Evolutionary conservation across 192 early-diverging fungal genomes (phyloP).

Genomic region (Radiomyces spectabilis): DNA sequence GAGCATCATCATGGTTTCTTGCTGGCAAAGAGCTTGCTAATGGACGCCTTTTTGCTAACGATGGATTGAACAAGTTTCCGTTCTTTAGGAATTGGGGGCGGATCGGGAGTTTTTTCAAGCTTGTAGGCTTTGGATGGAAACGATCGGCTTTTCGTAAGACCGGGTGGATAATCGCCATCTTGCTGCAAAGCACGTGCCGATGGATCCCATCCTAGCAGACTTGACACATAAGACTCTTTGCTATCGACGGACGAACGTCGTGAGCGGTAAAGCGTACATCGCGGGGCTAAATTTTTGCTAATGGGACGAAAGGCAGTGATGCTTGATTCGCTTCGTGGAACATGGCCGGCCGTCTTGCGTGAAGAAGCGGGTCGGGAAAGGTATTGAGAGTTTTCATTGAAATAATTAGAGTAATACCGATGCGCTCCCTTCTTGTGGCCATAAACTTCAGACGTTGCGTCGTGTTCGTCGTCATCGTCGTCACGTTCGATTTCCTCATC

Average conservation of each 20-base stretch:
- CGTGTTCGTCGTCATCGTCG: no score
- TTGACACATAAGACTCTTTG: not conserved
- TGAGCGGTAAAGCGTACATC: not conserved
- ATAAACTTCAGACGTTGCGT: no score
- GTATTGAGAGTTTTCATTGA: no score
- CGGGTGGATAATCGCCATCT: no score
- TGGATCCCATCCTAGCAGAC: not conserved
- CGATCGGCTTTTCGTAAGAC: conserved; percentile 4
- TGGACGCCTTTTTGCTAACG: conserved; percentile 21
- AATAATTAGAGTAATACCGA: no score
- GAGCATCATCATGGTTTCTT: no score
- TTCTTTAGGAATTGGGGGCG: conserved; percentile 7
- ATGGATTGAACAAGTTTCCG: conserved; percentile 18
- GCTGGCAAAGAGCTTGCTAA: no score
- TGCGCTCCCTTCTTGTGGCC: no score
- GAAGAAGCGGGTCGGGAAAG: not conserved
- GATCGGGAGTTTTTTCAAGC: not conserved
- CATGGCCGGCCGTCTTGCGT: no score
- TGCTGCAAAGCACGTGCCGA: not conserved
- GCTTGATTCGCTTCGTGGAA: conserved; percentile 18
- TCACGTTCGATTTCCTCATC: no score
- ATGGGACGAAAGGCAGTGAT: conserved; percentile 21
- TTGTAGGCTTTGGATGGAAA: conserved; percentile 1
- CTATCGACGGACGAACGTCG: not conserved
- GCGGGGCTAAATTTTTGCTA: conserved; percentile 18